Evolutionary conservation across 495 filamentous ascomycete species (phyloP), one percentile per base, ranked within the genome.

Genomic region (Sordaria brevicollis): DNA sequence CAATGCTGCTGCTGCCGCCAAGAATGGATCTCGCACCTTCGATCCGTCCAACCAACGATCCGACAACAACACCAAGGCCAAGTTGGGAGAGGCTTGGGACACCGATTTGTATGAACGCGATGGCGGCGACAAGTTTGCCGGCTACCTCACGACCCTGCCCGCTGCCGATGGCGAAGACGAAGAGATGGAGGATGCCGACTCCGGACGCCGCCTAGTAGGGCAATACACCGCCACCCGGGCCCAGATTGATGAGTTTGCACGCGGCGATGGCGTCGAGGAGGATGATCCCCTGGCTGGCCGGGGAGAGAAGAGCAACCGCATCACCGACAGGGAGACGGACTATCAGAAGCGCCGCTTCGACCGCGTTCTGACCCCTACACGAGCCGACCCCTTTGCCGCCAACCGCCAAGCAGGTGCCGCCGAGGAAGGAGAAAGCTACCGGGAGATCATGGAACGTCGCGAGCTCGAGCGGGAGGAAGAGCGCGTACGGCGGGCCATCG

Each of bases 401-500:
- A 91, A 93, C 77, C 78, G 86, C 65, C 86, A 93, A 74, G 89
- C 86, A 35, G 90, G 88, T 67, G 86, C 85, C 19, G 82, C 89
- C 39, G 86, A 85, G 70, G 84, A 88, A 69, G 86, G 84, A 5
- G 80, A 83, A 65, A 96, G 89, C 71, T 98, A 98, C 75, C 88
- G 91, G 74, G 92, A 96, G 71, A 86, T 96, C 72, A 98, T 99
- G 96, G 90, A 91, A 71, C 85, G 90, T 43, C 89, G 92, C 69
- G 95, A 99, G 72, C 77, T 99, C 21, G 94, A 99, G 79, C 88
- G 93, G 69, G 95, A 99, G 81, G 95, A 99, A 82, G 92, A 95
- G 74, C 88, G 94, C 71, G 91, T 99, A 36, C 85, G 87, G 73
- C 90, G 86, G 73, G 82, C 92, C 71, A 94, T 99, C 73, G 86